These are phyloP conservation scores for Takashimella tepidaria DNA, from an alignment of 1,284 basidiomycete species.

Conservation along the genomic window DNA sequence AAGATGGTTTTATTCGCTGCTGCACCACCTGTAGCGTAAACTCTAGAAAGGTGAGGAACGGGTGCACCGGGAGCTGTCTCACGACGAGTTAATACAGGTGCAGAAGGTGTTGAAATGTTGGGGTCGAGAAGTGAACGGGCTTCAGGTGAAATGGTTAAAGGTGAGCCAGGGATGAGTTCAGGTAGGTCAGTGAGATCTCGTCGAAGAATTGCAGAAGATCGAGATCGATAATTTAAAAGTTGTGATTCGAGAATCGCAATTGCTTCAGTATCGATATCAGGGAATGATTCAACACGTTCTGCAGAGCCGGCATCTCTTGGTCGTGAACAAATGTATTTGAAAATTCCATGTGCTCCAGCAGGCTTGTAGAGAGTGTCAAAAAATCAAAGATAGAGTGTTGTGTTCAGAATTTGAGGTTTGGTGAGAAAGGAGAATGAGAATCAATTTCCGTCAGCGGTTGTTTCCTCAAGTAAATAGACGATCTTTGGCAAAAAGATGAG, in stretches of 20 bases:
- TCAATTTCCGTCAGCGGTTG: slow-evolving; percentile 23
- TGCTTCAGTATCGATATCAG: slow-evolving; percentile 55
- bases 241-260: slow-evolving; percentile 83
- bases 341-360: slow-evolving; percentile 31
- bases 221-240: slow-evolving; percentile 54
- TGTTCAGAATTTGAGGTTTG: slow-evolving; percentile 5
- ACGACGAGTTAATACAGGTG: slow-evolving; percentile 5
- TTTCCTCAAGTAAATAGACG: no score
- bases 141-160: slow-evolving; percentile 49
- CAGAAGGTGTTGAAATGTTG: slow-evolving; percentile 3
- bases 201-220: slow-evolving; percentile 53
- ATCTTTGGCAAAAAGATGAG: no score
- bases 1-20: slow-evolving; percentile 69
- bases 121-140: slow-evolving; percentile 55
- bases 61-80: slow-evolving; percentile 21
- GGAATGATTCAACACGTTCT: slow-evolving; percentile 32
- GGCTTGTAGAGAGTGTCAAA: slow-evolving; percentile 19
- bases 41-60: slow-evolving; percentile 56
- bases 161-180: background rate
- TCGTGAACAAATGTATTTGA: slow-evolving; percentile 30
- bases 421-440: slow-evolving; percentile 26
- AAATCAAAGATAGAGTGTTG: background rate
- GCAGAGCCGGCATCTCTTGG: slow-evolving; percentile 15
- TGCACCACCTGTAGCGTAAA: slow-evolving; percentile 76
- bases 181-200: slow-evolving; percentile 51